These are phyloP conservation scores for Suillus discolor DNA, from an alignment of 768 basidiomycete genomes.

Conservation along the genomic window DNA sequence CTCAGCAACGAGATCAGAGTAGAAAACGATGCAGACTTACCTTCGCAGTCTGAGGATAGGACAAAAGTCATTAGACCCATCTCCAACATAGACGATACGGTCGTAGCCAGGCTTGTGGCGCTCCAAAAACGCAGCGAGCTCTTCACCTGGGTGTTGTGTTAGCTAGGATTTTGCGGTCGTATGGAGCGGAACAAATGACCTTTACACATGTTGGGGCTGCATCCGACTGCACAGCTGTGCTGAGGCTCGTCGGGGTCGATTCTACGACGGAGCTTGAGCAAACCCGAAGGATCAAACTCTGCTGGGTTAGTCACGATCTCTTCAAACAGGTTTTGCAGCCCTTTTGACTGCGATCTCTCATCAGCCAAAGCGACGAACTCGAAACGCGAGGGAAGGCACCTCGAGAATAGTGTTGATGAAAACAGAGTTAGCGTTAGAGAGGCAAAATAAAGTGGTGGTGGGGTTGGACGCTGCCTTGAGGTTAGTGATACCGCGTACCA, in stretches of 20 bases:
- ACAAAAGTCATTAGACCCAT: conserved; percentile 96
- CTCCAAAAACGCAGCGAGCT: conserved; percentile 80
- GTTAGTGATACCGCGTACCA: conserved; percentile 84
- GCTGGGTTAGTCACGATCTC: conserved; percentile 95
- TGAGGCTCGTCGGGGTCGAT: conserved; percentile 78
- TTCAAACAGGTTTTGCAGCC: conserved; percentile 69
- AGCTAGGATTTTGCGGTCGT: neutral
- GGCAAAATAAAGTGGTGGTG: conserved; percentile 76
- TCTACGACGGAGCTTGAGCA: conserved; percentile 75
- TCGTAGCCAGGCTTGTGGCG: conserved; percentile 65
- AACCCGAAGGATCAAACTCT: conserved; percentile 68
- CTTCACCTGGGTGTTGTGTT: conserved; percentile 65
- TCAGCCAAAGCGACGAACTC: neutral
- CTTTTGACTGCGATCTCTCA: conserved; percentile 60
- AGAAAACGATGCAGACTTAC: conserved; percentile 37
- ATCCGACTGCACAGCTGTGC: conserved; percentile 85
- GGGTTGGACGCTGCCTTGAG: conserved; percentile 70
- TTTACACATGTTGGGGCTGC: conserved; percentile 98
- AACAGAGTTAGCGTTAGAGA: conserved; percentile 92
- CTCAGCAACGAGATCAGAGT: conserved; percentile 3
- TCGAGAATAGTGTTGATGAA: conserved; percentile 91
- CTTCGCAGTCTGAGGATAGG: conserved; percentile 80
- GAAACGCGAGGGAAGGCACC: conserved; percentile 40
- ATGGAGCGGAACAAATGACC: conserved; percentile 37
- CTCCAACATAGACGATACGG: conserved; percentile 87